phyloP scores from a whole-genome alignment of 352 stramenopile genomes.

The Globisporangium spiculum region DNA sequence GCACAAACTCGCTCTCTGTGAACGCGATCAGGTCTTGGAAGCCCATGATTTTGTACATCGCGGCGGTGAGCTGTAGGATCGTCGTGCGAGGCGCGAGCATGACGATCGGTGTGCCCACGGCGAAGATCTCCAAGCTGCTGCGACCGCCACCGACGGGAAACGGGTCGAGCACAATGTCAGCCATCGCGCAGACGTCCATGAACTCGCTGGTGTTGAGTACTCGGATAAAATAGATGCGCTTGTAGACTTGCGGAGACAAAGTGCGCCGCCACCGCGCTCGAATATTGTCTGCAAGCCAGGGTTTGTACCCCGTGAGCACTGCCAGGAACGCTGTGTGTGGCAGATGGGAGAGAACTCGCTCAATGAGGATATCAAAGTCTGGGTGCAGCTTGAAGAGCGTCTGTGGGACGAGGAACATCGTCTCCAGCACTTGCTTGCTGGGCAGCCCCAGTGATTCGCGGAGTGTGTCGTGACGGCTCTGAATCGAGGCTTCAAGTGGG shows the following conservation, averaged over 20 bases:
- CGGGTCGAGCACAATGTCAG: constrained; percentile 53
- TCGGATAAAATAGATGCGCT: constrained; percentile 46
- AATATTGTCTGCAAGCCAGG: constrained; percentile 28
- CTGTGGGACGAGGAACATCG: constrained; percentile 58
- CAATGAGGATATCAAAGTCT: constrained; percentile 53
- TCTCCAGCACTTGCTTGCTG: constrained; percentile 1
- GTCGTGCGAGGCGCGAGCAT: constrained; percentile 45
- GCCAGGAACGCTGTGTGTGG: constrained; percentile 32
- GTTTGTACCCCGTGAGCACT: constrained; percentile 27
- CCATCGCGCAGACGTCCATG: constrained; percentile 33
- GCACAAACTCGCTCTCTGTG: constrained; percentile 24
- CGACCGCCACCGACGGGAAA: constrained; percentile 63
- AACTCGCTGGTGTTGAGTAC: constrained; percentile 38
- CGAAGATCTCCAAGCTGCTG: constrained; percentile 60
- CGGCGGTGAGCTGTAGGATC: constrained; percentile 56
- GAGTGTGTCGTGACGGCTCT: constrained; percentile 2
- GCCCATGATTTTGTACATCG: constrained; percentile 62
- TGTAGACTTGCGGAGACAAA: constrained; percentile 20
- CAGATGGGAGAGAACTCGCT: constrained; percentile 27
- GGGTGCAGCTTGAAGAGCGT: constrained; percentile 74
- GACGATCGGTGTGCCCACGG: constrained; percentile 58
- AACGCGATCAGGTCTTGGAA: constrained; percentile 28
- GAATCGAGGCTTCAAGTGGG: neutral
- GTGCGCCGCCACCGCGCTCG: constrained; percentile 25
- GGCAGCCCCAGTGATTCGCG: constrained; percentile 19